Evolutionary conservation across 1,284 basidiomycete species (phyloP).

Genomic region (Cryptococcus sp.): DNA sequence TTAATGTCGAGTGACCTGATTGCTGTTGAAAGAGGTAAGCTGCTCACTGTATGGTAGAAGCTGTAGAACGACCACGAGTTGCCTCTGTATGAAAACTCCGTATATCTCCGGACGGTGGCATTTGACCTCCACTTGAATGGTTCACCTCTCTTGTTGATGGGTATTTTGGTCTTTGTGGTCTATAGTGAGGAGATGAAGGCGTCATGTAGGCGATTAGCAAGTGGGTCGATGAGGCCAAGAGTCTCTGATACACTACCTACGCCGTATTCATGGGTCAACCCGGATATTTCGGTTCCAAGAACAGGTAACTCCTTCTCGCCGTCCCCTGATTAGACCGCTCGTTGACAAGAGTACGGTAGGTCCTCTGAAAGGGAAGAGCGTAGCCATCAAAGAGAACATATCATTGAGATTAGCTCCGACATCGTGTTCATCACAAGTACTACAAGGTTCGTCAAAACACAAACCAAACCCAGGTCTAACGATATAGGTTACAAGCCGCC

Average conservation of each 20-base stretch:
- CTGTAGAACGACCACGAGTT: background rate
- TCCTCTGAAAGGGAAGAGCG: conserved; percentile 25
- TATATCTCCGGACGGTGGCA: background rate
- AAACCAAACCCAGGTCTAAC: background rate
- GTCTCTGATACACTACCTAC: conserved; percentile 15
- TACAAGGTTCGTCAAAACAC: conserved; percentile 54
- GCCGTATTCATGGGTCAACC: conserved; percentile 34
- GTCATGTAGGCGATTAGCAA: background rate
- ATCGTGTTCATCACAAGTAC: conserved; percentile 72
- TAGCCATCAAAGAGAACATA: conserved; percentile 85
- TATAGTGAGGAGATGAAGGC: conserved; percentile 1
- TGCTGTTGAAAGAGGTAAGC: no score
- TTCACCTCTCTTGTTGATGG: background rate
- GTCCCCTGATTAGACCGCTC: no score
- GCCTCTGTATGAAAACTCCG: background rate
- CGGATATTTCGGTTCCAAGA: conserved; percentile 7
- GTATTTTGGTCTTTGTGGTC: no score
- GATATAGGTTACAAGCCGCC: conserved; percentile 65
- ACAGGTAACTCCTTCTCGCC: no score
- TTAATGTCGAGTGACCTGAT: no score
- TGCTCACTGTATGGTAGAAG: no score
- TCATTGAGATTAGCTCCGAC: conserved; percentile 65
- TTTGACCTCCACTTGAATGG: background rate
- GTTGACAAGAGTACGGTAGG: conserved; percentile 6
- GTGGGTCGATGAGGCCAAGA: conserved; percentile 4